Evolutionary conservation across 495 filamentous ascomycete genomes (phyloP).

Genomic region (Trichoderma reesei): DNA sequence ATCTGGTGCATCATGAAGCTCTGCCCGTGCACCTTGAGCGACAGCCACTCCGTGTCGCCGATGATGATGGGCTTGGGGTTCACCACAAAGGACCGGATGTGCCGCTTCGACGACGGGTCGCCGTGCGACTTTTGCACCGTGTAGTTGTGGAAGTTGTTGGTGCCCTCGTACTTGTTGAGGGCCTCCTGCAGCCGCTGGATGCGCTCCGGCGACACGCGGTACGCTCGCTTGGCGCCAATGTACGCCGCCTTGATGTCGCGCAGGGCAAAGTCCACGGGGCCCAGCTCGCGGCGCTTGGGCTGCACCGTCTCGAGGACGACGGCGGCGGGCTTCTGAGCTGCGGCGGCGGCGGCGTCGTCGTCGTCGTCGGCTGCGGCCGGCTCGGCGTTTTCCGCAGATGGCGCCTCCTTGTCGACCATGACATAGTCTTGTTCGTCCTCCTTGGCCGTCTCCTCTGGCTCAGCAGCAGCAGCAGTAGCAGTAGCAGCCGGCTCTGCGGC

Average conservation of each 20-base stretch:
- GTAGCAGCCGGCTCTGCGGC: slow-evolving; percentile 5
- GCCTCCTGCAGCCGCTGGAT: slow-evolving; percentile 60
- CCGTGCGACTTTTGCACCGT: slow-evolving; percentile 73
- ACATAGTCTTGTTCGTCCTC: slow-evolving; percentile 12
- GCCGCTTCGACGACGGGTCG: slow-evolving; percentile 74
- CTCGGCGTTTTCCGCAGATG: slow-evolving; percentile 11
- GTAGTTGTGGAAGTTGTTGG: slow-evolving; percentile 90
- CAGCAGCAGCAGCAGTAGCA: no score
- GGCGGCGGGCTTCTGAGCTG: neutral
- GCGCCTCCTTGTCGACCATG: slow-evolving; percentile 14
- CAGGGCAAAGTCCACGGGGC: slow-evolving; percentile 50
- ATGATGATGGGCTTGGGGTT: slow-evolving; percentile 66
- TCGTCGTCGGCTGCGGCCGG: neutral
- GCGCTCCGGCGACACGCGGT: slow-evolving; percentile 65
- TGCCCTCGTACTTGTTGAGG: slow-evolving; percentile 65
- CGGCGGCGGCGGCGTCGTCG: neutral
- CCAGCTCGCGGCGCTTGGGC: slow-evolving; percentile 23
- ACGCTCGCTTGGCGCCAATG: slow-evolving; percentile 63
- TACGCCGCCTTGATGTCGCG: slow-evolving; percentile 72
- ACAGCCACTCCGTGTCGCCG: slow-evolving; percentile 88
- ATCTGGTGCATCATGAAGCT: slow-evolving; percentile 99
- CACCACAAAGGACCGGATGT: slow-evolving; percentile 81
- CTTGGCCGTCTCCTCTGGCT: slow-evolving; percentile 11
- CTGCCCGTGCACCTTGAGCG: slow-evolving; percentile 90
- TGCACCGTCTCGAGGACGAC: slow-evolving; percentile 9